Conservation (phyloP, 176 grass and related monocot species). For the Hordeum marinum region DNA sequence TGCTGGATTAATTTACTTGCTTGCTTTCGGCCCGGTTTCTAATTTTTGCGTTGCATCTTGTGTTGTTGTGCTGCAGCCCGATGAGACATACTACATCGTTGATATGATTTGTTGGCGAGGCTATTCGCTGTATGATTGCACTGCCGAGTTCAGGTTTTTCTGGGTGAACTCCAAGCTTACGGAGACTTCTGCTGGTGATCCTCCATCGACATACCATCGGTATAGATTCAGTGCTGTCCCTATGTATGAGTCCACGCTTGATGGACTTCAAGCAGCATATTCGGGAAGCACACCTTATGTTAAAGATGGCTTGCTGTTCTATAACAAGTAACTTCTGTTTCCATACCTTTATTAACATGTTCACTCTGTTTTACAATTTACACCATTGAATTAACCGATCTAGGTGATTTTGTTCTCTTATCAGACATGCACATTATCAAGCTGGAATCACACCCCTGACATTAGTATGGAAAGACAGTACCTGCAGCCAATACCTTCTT, state of each 20-base stretch:
- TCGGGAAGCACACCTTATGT: conserved; percentile 50
- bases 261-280: conserved; percentile 80
- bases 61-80: conserved; percentile 44
- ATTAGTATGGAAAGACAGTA: conserved; percentile 77
- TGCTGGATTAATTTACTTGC: background rate
- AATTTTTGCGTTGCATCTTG: background rate
- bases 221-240: conserved; percentile 71
- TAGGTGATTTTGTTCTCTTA: background rate
- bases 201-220: conserved; percentile 65
- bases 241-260: conserved; percentile 62
- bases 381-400: background rate
- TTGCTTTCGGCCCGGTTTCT: background rate
- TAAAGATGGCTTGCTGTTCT: conserved; percentile 93
- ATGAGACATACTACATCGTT: conserved; percentile 94
- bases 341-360: background rate
- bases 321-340: conserved; percentile 71
- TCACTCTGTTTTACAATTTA: background rate
- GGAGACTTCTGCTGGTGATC: conserved; percentile 76
- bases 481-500: conserved; percentile 82
- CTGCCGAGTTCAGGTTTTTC: conserved; percentile 89
- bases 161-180: conserved; percentile 87
- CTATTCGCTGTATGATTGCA: conserved; percentile 88
- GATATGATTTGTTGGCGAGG: conserved; percentile 97
- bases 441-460: conserved; percentile 85
- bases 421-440: conserved; percentile 89